Conservation (phyloP, 73 alveolate species). For the Paramecium octaurelia region DNA sequence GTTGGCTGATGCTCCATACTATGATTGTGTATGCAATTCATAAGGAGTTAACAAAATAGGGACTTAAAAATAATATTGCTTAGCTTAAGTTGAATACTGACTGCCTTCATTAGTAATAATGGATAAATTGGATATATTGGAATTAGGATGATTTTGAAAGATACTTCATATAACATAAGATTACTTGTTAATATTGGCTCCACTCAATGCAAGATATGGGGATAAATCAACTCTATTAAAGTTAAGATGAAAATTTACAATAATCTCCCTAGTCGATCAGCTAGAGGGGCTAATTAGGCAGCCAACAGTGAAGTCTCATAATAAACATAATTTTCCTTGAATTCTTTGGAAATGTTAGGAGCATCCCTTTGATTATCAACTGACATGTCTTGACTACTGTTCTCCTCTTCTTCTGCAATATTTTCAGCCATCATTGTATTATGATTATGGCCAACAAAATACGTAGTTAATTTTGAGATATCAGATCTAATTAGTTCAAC, state of each 20-base stretch:
- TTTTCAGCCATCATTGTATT: not conserved
- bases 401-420: conserved; percentile 46
- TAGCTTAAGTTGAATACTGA: not conserved
- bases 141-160: conserved; percentile 3
- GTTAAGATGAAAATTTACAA: not conserved
- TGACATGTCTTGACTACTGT: conserved; percentile 44
- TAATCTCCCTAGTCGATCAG: conserved; percentile 43
- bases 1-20: not conserved
- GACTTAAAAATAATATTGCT: conserved; percentile 9
- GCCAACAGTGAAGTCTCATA: conserved; percentile 20
- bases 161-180: not conserved
- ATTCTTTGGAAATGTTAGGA: conserved; percentile 14
- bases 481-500: not conserved
- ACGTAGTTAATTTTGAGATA: not conserved
- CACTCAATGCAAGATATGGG: conserved; percentile 40
- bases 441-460: not conserved
- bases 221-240: conserved; percentile 18
- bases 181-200: conserved; percentile 14
- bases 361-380: conserved; percentile 36
- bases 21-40: not conserved
- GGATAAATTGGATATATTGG: conserved; percentile 32
- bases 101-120: conserved; percentile 44
- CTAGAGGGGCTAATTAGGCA: conserved; percentile 10
- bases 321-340: not conserved
- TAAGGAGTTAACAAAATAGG: conserved; percentile 22